Evolutionary conservation across 2,329 filamentous ascomycete genomes (phyloP).

Genomic region (Ophiostoma perfectum): DNA sequence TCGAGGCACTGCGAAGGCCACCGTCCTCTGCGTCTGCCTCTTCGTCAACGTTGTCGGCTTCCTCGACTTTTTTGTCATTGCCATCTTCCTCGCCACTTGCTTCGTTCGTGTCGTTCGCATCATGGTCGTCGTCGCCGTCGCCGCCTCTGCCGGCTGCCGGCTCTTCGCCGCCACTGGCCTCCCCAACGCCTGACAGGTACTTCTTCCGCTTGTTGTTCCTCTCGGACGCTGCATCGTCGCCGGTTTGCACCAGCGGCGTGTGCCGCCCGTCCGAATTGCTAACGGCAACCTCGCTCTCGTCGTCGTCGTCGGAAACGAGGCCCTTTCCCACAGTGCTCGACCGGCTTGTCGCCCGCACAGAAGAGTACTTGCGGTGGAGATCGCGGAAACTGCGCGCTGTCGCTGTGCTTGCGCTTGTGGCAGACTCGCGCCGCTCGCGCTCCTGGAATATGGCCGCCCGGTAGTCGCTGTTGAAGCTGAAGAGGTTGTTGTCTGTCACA

Average conservation of each 20-base stretch:
- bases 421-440: conserved; percentile 53
- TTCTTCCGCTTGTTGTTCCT: conserved; percentile 16
- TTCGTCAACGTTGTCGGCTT: conserved; percentile 26
- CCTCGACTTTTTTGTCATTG: conserved; percentile 23
- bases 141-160: conserved; percentile 31
- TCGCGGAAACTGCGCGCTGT: conserved; percentile 62
- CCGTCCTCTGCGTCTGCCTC: conserved; percentile 31
- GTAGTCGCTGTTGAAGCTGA: conserved; percentile 38
- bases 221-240: too few species aligned
- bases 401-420: conserved; percentile 60
- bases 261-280: conserved; percentile 31
- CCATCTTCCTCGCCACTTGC: background rate
- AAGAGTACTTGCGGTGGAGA: conserved; percentile 55
- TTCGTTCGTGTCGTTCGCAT: background rate
- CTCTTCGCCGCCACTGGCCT: conserved; percentile 13
- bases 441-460: conserved; percentile 45
- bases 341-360: conserved; percentile 42
- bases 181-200: conserved; percentile 21
- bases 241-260: conserved; percentile 23
- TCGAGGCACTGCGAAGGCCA: background rate
- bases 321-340: conserved; percentile 27
- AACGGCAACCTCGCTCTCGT: conserved; percentile 54
- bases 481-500: conserved; percentile 4
- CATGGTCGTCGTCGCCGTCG: conserved; percentile 21
- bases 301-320: conserved; percentile 48